Percentiles rank a stretch among this genome's conserved stretches.
These are phyloP conservation scores for Teunomyces lycoperdinae DNA, from an alignment of 805 yeast species.

Conservation along the genomic window DNA sequence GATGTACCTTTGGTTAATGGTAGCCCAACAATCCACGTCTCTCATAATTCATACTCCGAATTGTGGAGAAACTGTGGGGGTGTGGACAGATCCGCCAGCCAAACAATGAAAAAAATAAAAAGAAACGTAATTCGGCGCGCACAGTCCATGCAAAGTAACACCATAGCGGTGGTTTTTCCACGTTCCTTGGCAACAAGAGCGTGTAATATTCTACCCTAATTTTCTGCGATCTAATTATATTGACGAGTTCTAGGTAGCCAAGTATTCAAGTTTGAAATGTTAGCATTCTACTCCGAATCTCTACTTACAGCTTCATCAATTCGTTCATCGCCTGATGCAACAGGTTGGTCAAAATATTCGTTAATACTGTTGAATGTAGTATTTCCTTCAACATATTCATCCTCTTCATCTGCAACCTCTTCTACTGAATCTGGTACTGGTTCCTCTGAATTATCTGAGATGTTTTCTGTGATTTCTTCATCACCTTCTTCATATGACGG, in stretches of 20 bases:
- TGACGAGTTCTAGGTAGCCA: no score
- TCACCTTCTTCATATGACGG: conserved; percentile 30
- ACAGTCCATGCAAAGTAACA: not conserved
- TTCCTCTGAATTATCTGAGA: no score
- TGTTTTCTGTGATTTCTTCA: not conserved
- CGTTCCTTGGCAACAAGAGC: not conserved
- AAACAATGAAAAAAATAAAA: not conserved
- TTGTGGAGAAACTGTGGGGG: conserved; percentile 2
- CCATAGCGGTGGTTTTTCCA: not conserved
- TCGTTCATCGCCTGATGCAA: not conserved
- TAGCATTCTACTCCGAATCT: not conserved
- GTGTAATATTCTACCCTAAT: not conserved
- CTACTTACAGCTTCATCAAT: not conserved
- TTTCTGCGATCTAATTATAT: not conserved
- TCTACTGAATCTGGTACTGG: not conserved
- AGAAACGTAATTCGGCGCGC: not conserved
- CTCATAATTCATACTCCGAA: not conserved
- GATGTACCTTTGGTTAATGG: not conserved
- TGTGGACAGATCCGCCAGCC: not conserved
- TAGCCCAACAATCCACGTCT: not conserved
- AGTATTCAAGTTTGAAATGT: not conserved
- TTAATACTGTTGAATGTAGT: conserved; percentile 7
- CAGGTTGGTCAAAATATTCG: not conserved
- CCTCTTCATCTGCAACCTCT: conserved; percentile 1
- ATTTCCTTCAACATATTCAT: conserved; percentile 11